These are phyloP conservation scores for Protomyces macrosporus DNA, from an alignment of 1,139 yeast species.

Conservation along the genomic window DNA sequence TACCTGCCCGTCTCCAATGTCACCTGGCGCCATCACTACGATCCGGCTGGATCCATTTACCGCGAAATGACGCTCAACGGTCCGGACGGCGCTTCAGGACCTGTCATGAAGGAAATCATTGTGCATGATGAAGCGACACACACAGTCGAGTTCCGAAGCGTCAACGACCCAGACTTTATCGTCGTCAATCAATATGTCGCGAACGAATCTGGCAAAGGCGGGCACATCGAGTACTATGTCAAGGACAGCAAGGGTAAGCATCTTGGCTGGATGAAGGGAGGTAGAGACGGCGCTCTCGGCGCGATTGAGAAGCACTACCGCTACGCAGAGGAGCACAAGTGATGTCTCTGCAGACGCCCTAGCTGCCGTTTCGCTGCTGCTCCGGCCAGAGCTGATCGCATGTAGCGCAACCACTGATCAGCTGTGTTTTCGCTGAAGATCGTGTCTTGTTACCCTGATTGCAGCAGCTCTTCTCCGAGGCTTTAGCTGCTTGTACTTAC, in stretches of 20 bases:
- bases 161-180: constrained; percentile 3
- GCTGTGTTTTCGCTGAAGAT: too few species aligned
- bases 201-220: background rate
- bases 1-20: constrained; percentile 12
- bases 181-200: constrained; percentile 8
- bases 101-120: constrained; percentile 13
- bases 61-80: constrained; percentile 13
- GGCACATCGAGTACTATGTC: constrained; percentile 19
- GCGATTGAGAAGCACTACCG: constrained; percentile 18
- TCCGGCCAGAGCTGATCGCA: too few species aligned
- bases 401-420: too few species aligned
- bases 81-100: background rate
- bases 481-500: too few species aligned
- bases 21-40: background rate
- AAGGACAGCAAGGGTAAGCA: constrained; percentile 5
- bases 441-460: too few species aligned
- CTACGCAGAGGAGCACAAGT: background rate
- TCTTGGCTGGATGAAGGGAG: constrained; percentile 21
- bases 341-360: too few species aligned
- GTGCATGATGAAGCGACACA: background rate
- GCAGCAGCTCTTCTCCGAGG: too few species aligned
- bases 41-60: constrained; percentile 3
- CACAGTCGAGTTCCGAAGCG: constrained; percentile 13
- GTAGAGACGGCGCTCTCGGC: constrained; percentile 6
- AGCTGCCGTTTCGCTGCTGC: too few species aligned